These are phyloP conservation scores for Lyophyllum semitale DNA, from an alignment of 768 basidiomycete species.

Conservation along the genomic window DNA sequence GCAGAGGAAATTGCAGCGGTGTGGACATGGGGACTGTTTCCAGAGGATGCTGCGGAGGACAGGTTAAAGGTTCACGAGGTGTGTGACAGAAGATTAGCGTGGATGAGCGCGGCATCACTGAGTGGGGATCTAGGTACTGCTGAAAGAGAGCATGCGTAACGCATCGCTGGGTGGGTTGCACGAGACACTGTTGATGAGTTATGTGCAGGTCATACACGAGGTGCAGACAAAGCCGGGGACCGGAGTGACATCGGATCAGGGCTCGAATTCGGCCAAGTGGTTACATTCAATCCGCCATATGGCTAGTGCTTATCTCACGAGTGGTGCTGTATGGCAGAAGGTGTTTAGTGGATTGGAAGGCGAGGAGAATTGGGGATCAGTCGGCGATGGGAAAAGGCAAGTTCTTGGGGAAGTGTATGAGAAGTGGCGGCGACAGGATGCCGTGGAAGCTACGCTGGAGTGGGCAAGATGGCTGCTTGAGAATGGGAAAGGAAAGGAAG, in stretches of 20 bases:
- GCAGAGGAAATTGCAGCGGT: constrained; percentile 37
- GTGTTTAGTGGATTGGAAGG: constrained; percentile 37
- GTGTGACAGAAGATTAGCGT: constrained; percentile 6
- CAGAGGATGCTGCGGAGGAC: constrained; percentile 18
- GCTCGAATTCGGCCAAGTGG: constrained; percentile 21
- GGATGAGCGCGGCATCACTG: constrained; percentile 2
- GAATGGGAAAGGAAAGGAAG: constrained; percentile 41
- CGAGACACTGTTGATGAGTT: constrained; percentile 47
- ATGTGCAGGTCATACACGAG: constrained; percentile 36
- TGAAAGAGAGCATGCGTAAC: constrained; percentile 49
- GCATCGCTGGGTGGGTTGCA: constrained; percentile 41
- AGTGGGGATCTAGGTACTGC: constrained; percentile 34
- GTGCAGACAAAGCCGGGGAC: constrained; percentile 17
- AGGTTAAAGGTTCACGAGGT: constrained; percentile 35
- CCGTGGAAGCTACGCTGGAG: constrained; percentile 36
- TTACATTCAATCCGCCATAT: constrained; percentile 39
- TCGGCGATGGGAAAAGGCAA: constrained; percentile 20
- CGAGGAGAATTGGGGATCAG: constrained; percentile 14
- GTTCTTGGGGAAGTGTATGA: constrained; percentile 38
- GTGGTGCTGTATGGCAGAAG: constrained; percentile 42
- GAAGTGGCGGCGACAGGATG: constrained; percentile 42
- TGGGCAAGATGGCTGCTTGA: constrained; percentile 52
- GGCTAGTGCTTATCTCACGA: constrained; percentile 41
- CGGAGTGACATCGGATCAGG: constrained; percentile 33
- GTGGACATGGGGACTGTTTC: constrained; percentile 58